phyloP scores from a whole-genome alignment of 305 asterid genomes.

The Rubia peregrina region DNA sequence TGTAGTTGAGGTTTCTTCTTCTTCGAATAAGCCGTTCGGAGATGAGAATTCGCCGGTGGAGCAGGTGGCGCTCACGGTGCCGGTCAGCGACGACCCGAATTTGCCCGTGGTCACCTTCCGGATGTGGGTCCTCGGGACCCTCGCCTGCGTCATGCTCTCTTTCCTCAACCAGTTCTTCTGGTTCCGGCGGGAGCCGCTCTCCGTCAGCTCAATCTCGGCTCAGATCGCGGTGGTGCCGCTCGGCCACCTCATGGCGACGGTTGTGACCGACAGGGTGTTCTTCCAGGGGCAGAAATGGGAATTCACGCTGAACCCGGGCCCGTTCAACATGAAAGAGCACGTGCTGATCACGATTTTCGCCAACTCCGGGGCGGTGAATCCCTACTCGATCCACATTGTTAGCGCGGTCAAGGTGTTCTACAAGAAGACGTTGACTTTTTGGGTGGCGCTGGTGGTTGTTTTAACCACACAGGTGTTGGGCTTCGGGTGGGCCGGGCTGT shows the following conservation, averaged over 20 bases:
- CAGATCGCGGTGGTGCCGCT: conserved; percentile 91
- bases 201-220: conserved; percentile 77
- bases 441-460: conserved; percentile 70
- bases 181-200: conserved; percentile 89
- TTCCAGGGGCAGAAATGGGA: conserved; percentile 54
- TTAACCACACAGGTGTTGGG: conserved; percentile 84
- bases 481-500: conserved; percentile 95
- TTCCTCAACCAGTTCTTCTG: conserved; percentile 96
- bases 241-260: conserved; percentile 80
- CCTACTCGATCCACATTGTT: conserved; percentile 73
- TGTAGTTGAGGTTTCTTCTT: conserved; percentile 18
- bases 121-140: conserved; percentile 62
- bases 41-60: conserved; percentile 66
- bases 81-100: conserved; percentile 53
- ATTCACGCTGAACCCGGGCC: conserved; percentile 73
- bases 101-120: conserved; percentile 89
- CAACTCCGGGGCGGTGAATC: conserved; percentile 82
- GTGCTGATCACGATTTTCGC: conserved; percentile 86
- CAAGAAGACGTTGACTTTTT: conserved; percentile 52
- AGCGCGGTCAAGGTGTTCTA: conserved; percentile 83
- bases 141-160: conserved; percentile 77
- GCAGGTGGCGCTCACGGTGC: conserved; percentile 86
- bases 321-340: conserved; percentile 82
- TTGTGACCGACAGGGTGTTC: conserved; percentile 45
- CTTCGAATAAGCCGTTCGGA: conserved; percentile 7